Evolutionary conservation across 164 flowering plant genomes (phyloP).

Genomic region (grape (Vitis vinifera)): DNA sequence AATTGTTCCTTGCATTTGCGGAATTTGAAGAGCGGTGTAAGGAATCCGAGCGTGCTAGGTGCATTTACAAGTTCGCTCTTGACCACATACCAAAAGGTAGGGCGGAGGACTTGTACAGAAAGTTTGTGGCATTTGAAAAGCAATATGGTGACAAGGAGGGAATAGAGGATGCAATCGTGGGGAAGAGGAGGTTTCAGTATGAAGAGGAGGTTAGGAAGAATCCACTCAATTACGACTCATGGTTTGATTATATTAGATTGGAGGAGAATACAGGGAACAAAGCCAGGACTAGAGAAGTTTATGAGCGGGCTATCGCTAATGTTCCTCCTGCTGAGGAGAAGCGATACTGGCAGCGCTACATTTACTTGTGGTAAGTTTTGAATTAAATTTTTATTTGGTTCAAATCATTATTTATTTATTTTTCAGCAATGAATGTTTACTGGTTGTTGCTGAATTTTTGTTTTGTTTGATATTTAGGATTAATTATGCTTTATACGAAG

Average conservation of each 20-base stretch:
- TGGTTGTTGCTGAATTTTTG: neutral
- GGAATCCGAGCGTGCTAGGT: conserved; percentile 84
- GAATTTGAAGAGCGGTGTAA: conserved; percentile 91
- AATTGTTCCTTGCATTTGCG: conserved; percentile 82
- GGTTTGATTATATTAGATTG: conserved; percentile 89
- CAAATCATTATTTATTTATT: neutral
- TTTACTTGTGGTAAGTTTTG: conserved; percentile 72
- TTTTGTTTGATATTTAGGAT: conserved; percentile 48
- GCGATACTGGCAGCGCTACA: conserved; percentile 94
- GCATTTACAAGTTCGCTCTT: conserved; percentile 82
- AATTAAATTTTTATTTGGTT: neutral
- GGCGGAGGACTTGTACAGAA: conserved; percentile 81
- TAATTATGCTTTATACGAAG: conserved; percentile 89
- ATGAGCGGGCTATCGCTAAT: conserved; percentile 90
- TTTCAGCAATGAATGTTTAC: neutral
- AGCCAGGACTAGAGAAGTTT: conserved; percentile 75
- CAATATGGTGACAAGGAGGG: conserved; percentile 90
- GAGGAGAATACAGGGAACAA: conserved; percentile 78
- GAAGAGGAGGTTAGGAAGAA: conserved; percentile 91
- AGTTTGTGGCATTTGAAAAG: conserved; percentile 94
- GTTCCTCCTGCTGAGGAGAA: conserved; percentile 95
- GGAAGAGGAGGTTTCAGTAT: conserved; percentile 92
- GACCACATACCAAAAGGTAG: conserved; percentile 93
- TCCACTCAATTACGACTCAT: conserved; percentile 76
- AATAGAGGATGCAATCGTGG: conserved; percentile 92